Conservation (phyloP, 495 filamentous ascomycete species). For the Chaetomium cochliodes region DNA sequence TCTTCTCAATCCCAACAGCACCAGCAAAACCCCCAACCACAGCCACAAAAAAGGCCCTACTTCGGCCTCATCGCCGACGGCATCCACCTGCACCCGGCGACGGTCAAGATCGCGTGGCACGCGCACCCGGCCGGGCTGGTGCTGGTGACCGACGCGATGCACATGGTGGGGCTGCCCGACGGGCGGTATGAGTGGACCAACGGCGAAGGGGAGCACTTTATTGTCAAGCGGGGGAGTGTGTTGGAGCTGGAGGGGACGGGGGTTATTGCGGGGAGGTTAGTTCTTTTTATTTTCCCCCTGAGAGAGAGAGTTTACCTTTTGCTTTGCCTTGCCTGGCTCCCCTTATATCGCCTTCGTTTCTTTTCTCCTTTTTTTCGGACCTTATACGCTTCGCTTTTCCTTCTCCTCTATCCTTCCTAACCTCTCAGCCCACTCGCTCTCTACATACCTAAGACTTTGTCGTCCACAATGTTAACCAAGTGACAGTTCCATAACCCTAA, state of each 20-base stretch:
- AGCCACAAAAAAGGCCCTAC: constrained; percentile 44
- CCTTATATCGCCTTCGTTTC: no score
- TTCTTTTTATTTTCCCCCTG: no score
- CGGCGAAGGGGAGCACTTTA: constrained; percentile 58
- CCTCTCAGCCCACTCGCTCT: no score
- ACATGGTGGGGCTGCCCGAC: constrained; percentile 66
- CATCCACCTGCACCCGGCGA: constrained; percentile 64
- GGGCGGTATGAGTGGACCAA: constrained; percentile 79
- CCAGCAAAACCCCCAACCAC: not conserved
- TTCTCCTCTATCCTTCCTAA: no score
- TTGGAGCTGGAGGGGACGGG: constrained; percentile 67
- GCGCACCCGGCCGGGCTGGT: constrained; percentile 63
- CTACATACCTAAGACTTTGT: no score
- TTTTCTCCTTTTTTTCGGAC: no score
- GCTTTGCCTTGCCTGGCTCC: not conserved
- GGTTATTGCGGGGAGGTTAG: constrained; percentile 67
- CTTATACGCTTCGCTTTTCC: no score
- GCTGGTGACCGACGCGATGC: constrained; percentile 68
- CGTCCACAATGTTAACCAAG: no score
- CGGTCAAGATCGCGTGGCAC: constrained; percentile 61
- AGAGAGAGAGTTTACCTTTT: not conserved
- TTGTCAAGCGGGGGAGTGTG: constrained; percentile 63
- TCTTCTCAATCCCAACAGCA: constrained; percentile 18
- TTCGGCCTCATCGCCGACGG: constrained; percentile 68
- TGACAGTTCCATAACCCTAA: constrained; percentile 62